Evolutionary conservation across 768 basidiomycete species (phyloP), one percentile per base, ranked within the genome.

Genomic region (Phylloporus arenicola): DNA sequence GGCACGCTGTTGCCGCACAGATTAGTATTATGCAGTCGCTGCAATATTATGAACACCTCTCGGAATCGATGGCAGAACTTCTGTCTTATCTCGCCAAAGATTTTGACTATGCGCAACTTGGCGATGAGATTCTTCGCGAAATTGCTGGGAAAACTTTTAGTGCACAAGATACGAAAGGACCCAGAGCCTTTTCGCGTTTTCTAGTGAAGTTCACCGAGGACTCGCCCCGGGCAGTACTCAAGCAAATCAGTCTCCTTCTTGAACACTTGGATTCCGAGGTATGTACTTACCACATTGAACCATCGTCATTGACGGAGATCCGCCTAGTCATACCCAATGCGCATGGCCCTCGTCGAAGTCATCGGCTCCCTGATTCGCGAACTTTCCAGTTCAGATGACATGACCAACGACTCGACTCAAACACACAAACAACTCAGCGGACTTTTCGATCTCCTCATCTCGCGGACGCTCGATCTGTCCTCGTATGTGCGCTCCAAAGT

Each of bases 401-500:
- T 72, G 19, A 62, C 79, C 60, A 70, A 75, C 46, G 73, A 75
- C 43, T 75, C 77, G 37, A 68, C 68, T 6, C 67, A 69, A 35
- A 57, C 59, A 1, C 73, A 84, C 64, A 89, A 89, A 59, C 85
- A 93, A 62, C 81, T 96, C 63, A 81, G 80, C 52, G 77, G 76
- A 0, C 79, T 94, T 33, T 96, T 88, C 67, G 86, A 89, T 34
- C 75, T 89, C 14, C 81, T 99, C 27, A 78, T 89, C 43, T 87
- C 90, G 55, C 84, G 95, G n/a, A 83, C 84, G 50, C 78, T 94
- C 50, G 96, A 98, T 67, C 65, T 86, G 12, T 88, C 88, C 39
- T 86, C 86, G 43, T 98, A 93, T 67, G 95, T 99, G 29, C 86
- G 96, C 45, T 80, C 82, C 46, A 97, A 93, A 65, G 90, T 94